Conservation (phyloP, 2,329 filamentous ascomycete species). For the Cadophora sp. region DNA sequence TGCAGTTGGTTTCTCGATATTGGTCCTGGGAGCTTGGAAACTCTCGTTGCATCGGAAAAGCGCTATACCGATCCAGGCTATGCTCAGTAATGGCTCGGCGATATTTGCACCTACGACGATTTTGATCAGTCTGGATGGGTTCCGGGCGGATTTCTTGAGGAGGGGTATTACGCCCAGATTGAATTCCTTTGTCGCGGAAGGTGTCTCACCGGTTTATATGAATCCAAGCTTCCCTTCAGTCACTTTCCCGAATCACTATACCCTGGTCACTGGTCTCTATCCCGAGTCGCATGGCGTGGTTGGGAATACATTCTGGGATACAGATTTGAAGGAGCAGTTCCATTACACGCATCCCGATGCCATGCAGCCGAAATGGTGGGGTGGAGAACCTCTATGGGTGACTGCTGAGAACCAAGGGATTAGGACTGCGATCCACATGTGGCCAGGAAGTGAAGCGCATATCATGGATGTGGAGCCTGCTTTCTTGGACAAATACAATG, state of each 20-base stretch:
- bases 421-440: constrained; percentile 91
- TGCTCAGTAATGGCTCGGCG: constrained; percentile 82
- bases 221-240: constrained; percentile 93
- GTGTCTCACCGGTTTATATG: constrained; percentile 93
- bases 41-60: constrained; percentile 56
- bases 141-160: constrained; percentile 88
- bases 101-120: constrained; percentile 92
- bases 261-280: constrained; percentile 88
- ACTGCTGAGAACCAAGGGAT: constrained; percentile 86
- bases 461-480: constrained; percentile 77
- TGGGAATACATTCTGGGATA: constrained; percentile 95
- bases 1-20: constrained; percentile 60
- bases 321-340: constrained; percentile 77
- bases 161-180: constrained; percentile 84
- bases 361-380: constrained; percentile 92
- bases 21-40: constrained; percentile 65
- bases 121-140: constrained; percentile 92
- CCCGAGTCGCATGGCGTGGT: constrained; percentile 94
- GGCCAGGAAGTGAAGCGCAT: constrained; percentile 93
- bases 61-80: constrained; percentile 42
- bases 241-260: constrained; percentile 97
- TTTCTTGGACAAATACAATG: constrained; percentile 86
- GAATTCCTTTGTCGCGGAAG: constrained; percentile 76
- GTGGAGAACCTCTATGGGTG: constrained; percentile 90
- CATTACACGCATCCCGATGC: constrained; percentile 81